phyloP scores from a whole-genome alignment of 108 stramenopile species.

The Skeletonema menzelii region DNA sequence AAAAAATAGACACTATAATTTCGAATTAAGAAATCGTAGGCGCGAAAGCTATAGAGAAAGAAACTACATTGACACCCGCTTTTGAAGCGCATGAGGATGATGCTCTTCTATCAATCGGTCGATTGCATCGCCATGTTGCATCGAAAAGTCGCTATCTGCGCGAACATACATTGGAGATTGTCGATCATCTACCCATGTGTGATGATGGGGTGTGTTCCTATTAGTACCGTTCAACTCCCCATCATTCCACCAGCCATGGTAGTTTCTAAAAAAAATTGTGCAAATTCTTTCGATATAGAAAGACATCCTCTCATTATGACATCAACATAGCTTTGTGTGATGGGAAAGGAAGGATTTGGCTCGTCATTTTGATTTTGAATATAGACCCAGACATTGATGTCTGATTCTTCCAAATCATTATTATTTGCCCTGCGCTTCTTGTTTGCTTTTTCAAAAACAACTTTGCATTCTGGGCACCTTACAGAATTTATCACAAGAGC shows the following conservation, averaged over 20 bases:
- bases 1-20: no score
- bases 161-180: conserved; percentile 60
- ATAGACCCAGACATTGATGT: conserved; percentile 64
- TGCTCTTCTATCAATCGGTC: conserved; percentile 37
- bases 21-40: no score
- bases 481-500: conserved; percentile 9
- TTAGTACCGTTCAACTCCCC: neutral
- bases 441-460: conserved; percentile 24
- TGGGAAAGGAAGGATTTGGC: conserved; percentile 50
- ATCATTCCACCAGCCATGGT: conserved; percentile 73
- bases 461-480: conserved; percentile 22
- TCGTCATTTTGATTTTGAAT: conserved; percentile 37
- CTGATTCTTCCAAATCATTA: neutral
- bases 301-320: conserved; percentile 70
- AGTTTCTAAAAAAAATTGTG: conserved; percentile 45
- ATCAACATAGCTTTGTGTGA: conserved; percentile 74
- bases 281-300: conserved; percentile 56
- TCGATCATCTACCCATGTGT: conserved; percentile 68
- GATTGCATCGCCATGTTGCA: conserved; percentile 22
- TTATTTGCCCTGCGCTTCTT: conserved; percentile 9
- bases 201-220: conserved; percentile 10
- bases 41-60: no score
- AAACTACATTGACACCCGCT: conserved; percentile 19
- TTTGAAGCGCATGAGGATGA: conserved; percentile 37
- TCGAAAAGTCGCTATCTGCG: conserved; percentile 53